These are phyloP conservation scores for Colletotrichum caudatum DNA, from an alignment of 2,329 filamentous ascomycete species.

Conservation along the genomic window DNA sequence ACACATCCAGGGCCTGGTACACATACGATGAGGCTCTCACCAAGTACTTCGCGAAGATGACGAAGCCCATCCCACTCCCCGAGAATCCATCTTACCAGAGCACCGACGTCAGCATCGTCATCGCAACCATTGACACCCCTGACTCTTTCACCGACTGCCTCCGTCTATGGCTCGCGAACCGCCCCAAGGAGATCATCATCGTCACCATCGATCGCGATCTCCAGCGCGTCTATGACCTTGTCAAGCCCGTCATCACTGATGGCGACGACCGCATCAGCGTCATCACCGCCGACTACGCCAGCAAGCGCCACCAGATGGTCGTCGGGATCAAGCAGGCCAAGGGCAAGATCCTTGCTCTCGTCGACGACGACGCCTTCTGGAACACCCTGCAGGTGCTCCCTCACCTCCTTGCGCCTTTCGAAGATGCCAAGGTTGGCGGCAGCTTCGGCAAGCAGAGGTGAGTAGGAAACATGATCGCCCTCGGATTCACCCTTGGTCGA, in stretches of 20 bases:
- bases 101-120: conserved; percentile 46
- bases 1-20: conserved; percentile 13
- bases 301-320: conserved; percentile 47
- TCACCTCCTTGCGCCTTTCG: conserved; percentile 46
- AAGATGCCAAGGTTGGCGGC: conserved; percentile 44
- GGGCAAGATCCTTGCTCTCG: conserved; percentile 45
- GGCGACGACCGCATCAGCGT: conserved; percentile 39
- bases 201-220: conserved; percentile 43
- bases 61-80: conserved; percentile 23
- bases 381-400: conserved; percentile 28
- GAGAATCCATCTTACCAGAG: conserved; percentile 19
- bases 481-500: not conserved
- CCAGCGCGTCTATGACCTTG: conserved; percentile 26
- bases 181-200: conserved; percentile 47
- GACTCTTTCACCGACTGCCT: conserved; percentile 43
- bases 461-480: not conserved
- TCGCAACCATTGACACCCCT: conserved; percentile 46
- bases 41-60: not conserved
- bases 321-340: conserved; percentile 42
- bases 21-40: conserved; percentile 27
- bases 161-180: conserved; percentile 44
- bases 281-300: conserved; percentile 39
- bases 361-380: conserved; percentile 49
- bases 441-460: conserved; percentile 45
- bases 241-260: conserved; percentile 12